Evolutionary conservation across 139 green algal species (phyloP), one percentile per base, ranked within the genome.

Genomic region (Tetraselmis chui): DNA sequence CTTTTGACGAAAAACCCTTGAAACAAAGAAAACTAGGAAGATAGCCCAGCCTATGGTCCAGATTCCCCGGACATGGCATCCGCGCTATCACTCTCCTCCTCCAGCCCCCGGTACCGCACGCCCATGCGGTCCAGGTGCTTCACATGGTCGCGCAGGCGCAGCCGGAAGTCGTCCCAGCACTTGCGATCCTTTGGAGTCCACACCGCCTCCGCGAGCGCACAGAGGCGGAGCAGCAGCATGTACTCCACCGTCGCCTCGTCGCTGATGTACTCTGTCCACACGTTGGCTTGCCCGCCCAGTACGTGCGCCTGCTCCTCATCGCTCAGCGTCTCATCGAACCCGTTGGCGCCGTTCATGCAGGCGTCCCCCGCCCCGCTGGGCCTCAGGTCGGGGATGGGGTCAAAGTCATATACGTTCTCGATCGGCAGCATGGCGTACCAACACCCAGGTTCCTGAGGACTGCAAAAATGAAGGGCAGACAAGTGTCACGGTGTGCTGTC

Each of bases 381-480:
- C 59, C 22, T 22, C 59, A 75, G 59, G 11, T 67, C 45, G 11
- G 89, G 89, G 0, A 93, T 79, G 25, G 90, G 90, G 79, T 94
- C 88, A 76, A 89, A 94, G 22, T 81, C 79, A 80, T 91, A 92
- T 2, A 90, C 86, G 25, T 81, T 82, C 78, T 92, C 82, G 29
- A 94, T 85, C 0, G 90, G 87, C 32, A 94, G 85, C 80, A 87
- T 83, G 18, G 90, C 90, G 83, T 92, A 93, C 85, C 86, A 93
- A 0, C 88, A 88, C 0, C 90, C 90, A 1, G 90, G 88, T 84
- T 92, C 90, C 58, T 85, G 80, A 75, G 75, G 58, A 30, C 82
- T 88, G 76, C 45, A 80, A 27, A 75, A 32, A 75, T 75, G 28
- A n/a, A 59, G 76, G 30, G 23, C 28, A 58, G 24, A n/a, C n/a